Conservation (phyloP, 2,329 filamentous ascomycete species). For the Colletotrichum brevisporum region DNA sequence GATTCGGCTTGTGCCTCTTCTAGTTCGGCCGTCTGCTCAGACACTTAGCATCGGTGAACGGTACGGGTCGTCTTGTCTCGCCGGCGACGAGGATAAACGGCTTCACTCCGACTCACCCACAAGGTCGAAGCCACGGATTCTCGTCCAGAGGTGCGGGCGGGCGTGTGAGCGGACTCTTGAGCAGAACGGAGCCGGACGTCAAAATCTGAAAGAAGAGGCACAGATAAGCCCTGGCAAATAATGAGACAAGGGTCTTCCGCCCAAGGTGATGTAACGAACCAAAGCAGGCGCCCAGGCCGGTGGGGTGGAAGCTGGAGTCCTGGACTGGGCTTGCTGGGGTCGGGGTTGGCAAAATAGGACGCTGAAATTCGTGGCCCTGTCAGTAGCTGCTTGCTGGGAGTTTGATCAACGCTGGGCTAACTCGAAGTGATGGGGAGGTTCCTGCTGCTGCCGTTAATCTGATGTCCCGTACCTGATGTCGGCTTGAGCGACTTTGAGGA, state of each 20-base stretch:
- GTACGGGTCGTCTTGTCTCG: conserved; percentile 15
- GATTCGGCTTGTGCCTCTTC: background rate
- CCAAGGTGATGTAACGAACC: conserved; percentile 36
- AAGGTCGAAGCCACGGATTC: conserved; percentile 18
- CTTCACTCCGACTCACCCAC: conserved; percentile 25
- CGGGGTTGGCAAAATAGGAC: conserved; percentile 34
- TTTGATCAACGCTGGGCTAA: conserved; percentile 37
- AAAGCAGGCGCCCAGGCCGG: conserved; percentile 35
- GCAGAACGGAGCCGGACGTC: conserved; percentile 24
- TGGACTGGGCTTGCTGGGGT: conserved; percentile 26
- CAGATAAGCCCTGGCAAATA: conserved; percentile 32
- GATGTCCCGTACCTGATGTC: conserved; percentile 27
- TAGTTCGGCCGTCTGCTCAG: conserved; percentile 21
- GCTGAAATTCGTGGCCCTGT: conserved; percentile 29
- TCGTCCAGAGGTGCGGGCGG: conserved; percentile 10
- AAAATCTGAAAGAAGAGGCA: conserved; percentile 36
- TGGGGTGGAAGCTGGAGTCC: conserved; percentile 26
- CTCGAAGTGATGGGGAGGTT: conserved; percentile 33
- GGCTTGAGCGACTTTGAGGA: conserved; percentile 18
- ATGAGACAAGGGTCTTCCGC: conserved; percentile 37
- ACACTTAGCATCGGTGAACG: conserved; percentile 28
- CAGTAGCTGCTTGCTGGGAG: conserved; percentile 16
- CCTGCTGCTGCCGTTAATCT: conserved; percentile 30
- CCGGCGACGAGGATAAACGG: conserved; percentile 8
- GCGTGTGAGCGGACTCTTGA: conserved; percentile 11